Evolutionary conservation across 108 stramenopile genomes (phyloP).

Genomic region (Fragilaria radians): DNA sequence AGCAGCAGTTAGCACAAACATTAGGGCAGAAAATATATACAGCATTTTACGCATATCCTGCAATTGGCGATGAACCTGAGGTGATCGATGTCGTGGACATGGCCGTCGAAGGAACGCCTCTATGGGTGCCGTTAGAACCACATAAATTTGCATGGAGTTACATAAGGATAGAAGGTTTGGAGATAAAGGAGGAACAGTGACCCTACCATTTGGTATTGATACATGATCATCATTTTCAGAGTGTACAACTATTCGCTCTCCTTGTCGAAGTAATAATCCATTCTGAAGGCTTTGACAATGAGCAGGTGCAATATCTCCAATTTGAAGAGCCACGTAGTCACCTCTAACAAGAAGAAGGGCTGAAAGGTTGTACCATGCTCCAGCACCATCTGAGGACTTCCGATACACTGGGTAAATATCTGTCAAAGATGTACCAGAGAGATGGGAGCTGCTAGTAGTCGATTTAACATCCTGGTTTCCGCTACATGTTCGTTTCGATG

Average conservation of each 20-base stretch:
- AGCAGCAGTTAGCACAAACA: slow-evolving; percentile 28
- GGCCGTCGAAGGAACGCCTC: slow-evolving; percentile 38
- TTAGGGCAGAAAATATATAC: slow-evolving; percentile 20
- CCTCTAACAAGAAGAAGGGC: slow-evolving; percentile 62
- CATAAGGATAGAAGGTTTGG: slow-evolving; percentile 50
- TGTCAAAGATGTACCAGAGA: slow-evolving; percentile 39
- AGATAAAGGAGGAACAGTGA: slow-evolving; percentile 44
- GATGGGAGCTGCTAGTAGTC: not conserved
- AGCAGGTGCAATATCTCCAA: slow-evolving; percentile 55
- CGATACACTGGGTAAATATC: slow-evolving; percentile 77
- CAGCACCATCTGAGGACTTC: slow-evolving; percentile 10
- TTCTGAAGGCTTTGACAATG: slow-evolving; percentile 17
- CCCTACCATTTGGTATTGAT: slow-evolving; percentile 42
- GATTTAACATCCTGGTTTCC: not conserved
- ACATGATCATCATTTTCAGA: slow-evolving; percentile 7
- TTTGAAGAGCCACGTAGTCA: slow-evolving; percentile 70
- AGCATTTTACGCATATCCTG: slow-evolving; percentile 34
- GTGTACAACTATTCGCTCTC: not conserved
- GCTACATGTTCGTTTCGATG: too few species aligned
- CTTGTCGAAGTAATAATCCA: not conserved
- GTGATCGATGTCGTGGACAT: slow-evolving; percentile 25
- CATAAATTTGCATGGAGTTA: slow-evolving; percentile 58
- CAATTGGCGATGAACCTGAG: slow-evolving; percentile 55
- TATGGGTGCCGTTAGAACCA: slow-evolving; percentile 58
- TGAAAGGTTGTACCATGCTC: slow-evolving; percentile 59